A percentile compares a stretch with the other conserved stretches of the same genome.
Conservation (phyloP, 805 yeast genomes). For the Torulaspora microellipsoides region DNA sequence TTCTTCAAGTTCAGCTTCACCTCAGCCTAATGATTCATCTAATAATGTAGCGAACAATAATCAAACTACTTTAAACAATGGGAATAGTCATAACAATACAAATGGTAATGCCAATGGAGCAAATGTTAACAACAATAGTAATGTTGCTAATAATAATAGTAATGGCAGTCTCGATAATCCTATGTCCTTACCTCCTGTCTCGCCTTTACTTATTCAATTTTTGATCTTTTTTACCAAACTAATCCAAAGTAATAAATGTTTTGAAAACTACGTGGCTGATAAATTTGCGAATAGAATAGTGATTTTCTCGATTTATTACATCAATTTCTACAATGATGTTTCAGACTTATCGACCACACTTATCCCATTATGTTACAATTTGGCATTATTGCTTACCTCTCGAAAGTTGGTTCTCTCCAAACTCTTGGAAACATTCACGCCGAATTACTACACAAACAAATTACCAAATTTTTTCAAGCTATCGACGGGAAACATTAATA, state of each 20-base stretch:
- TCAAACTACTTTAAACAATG: not conserved
- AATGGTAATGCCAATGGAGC: not conserved
- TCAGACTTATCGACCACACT: constrained; percentile 27
- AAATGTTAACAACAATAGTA: not conserved
- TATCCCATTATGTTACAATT: constrained; percentile 48
- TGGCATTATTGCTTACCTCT: constrained; percentile 48
- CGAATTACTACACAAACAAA: constrained; percentile 40
- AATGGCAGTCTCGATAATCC: not conserved
- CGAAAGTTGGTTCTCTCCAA: constrained; percentile 37
- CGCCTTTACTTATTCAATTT: constrained; percentile 54
- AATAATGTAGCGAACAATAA: not conserved
- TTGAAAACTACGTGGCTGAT: constrained; percentile 43
- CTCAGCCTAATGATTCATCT: constrained; percentile 14
- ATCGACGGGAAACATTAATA: constrained; percentile 36
- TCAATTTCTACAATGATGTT: constrained; percentile 40
- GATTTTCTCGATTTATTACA: constrained; percentile 52
- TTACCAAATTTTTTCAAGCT: constrained; percentile 52
- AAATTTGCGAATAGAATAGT: constrained; percentile 50
- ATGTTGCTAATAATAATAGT: constrained; percentile 1
- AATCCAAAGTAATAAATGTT: constrained; percentile 62
- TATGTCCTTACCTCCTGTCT: constrained; percentile 33
- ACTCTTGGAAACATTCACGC: constrained; percentile 44
- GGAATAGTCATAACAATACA: constrained; percentile 1
- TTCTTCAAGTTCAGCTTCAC: constrained; percentile 10
- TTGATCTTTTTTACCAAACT: constrained; percentile 70